phyloP scores from a whole-genome alignment of 345 rosid species.

The Pugionium cornutum region DNA sequence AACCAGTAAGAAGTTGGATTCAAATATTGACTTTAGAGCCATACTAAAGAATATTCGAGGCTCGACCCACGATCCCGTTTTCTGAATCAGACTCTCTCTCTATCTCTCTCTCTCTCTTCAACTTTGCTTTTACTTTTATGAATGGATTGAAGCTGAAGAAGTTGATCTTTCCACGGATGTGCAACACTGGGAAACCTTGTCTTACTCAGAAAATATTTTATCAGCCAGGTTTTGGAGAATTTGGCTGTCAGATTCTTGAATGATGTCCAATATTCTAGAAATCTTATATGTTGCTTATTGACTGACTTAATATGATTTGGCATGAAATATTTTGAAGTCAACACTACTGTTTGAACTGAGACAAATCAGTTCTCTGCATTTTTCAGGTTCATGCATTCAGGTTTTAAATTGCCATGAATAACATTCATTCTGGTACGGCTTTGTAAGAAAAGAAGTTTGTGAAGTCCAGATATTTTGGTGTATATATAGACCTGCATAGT shows the following conservation, averaged over 20 bases:
- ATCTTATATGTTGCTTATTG: conserved; percentile 32
- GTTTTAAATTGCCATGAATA: conserved; percentile 95
- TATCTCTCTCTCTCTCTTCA: conserved; percentile 13
- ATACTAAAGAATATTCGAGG: neutral
- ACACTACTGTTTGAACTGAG: conserved; percentile 28
- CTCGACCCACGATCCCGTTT: neutral
- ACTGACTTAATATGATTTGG: neutral
- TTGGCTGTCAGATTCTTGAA: conserved; percentile 83
- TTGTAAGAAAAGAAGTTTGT: conserved; percentile 17
- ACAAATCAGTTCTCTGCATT: conserved; percentile 21
- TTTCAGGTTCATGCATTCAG: conserved; percentile 91
- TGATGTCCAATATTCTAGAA: conserved; percentile 87
- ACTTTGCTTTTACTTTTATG: neutral
- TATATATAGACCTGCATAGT: conserved; percentile 4
- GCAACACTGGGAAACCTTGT: conserved; percentile 69
- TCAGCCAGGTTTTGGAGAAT: conserved; percentile 82
- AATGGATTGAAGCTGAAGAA: conserved; percentile 72
- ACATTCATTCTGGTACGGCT: conserved; percentile 84
- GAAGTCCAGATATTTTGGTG: neutral
- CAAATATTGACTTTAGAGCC: neutral
- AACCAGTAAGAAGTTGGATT: neutral
- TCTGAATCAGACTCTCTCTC: neutral
- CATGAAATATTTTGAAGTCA: conserved; percentile 6
- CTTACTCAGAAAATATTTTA: conserved; percentile 72
- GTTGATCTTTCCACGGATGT: conserved; percentile 86